Evolutionary conservation across 2,329 filamentous ascomycete species (phyloP).

Genomic region (Colletotrichum lindemuthianum): DNA sequence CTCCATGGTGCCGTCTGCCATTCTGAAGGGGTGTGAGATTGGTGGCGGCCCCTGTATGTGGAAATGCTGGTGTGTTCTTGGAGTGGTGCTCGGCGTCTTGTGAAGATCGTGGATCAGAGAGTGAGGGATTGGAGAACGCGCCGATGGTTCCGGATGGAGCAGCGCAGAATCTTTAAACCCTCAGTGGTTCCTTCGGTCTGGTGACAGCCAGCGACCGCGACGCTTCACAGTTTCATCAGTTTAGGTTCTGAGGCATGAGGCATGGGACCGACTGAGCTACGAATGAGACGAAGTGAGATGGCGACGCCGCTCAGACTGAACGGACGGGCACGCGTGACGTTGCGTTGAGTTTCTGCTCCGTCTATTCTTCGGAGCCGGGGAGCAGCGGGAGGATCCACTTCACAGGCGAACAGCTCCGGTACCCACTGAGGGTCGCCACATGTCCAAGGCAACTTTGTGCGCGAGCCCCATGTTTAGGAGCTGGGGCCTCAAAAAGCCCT

Average conservation of each 20-base stretch:
- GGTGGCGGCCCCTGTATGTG: not conserved
- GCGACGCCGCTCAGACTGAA: slow-evolving; percentile 3
- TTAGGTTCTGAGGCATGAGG: slow-evolving; percentile 7
- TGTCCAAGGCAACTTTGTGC: slow-evolving; percentile 19
- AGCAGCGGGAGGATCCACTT: slow-evolving; percentile 9
- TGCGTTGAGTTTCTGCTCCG: slow-evolving; percentile 9
- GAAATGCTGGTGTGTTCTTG: too few relatives aligned
- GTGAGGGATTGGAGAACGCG: not conserved
- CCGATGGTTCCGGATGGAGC: slow-evolving; percentile 12
- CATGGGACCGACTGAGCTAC: not conserved
- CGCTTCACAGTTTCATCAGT: not conserved
- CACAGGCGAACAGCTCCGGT: not conserved
- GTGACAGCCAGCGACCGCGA: not conserved
- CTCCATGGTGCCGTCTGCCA: not conserved
- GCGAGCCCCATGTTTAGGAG: not conserved
- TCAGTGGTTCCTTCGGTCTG: not conserved
- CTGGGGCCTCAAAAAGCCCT: not conserved
- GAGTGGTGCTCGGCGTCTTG: too few relatives aligned
- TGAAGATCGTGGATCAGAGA: not conserved
- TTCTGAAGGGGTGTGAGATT: not conserved
- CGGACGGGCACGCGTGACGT: slow-evolving; percentile 13
- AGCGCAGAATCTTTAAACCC: not conserved
- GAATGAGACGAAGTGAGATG: slow-evolving; percentile 14
- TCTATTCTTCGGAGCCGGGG: slow-evolving; percentile 8
- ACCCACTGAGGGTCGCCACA: not conserved